These are phyloP conservation scores for Venturia pyrina DNA, from an alignment of 2,329 filamentous ascomycete genomes.

Conservation along the genomic window DNA sequence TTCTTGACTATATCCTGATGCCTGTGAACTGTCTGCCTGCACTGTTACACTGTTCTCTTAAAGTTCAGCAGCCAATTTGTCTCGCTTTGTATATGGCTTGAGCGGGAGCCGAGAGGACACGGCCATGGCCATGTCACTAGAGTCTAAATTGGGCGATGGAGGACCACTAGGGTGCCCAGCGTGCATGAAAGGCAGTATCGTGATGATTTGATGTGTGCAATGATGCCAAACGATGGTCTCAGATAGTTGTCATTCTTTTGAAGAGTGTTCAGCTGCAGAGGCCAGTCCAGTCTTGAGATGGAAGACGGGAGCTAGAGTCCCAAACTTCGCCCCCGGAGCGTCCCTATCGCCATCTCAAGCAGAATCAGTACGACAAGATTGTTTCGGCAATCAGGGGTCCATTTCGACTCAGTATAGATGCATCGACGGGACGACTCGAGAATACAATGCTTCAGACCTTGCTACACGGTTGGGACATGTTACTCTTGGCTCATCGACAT, in stretches of 20 bases:
- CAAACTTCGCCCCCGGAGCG: neutral
- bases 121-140: neutral
- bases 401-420: neutral
- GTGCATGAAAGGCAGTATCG: neutral
- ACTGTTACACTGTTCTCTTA: neutral
- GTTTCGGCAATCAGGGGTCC: neutral
- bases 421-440: neutral
- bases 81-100: neutral
- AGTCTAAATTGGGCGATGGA: neutral
- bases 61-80: neutral
- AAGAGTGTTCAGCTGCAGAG: neutral
- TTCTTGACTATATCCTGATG: neutral
- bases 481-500: neutral
- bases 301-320: constrained; percentile 2
- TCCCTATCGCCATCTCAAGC: neutral
- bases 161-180: neutral
- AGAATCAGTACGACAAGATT: neutral
- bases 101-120: neutral
- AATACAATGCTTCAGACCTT: neutral
- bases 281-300: neutral
- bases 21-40: neutral
- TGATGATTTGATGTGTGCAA: neutral
- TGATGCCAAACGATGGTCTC: neutral
- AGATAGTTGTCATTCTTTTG: neutral
- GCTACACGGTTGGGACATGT: neutral